Evolutionary conservation across 352 stramenopile species (phyloP).

Genomic region (Phytophthora hibernalis): DNA sequence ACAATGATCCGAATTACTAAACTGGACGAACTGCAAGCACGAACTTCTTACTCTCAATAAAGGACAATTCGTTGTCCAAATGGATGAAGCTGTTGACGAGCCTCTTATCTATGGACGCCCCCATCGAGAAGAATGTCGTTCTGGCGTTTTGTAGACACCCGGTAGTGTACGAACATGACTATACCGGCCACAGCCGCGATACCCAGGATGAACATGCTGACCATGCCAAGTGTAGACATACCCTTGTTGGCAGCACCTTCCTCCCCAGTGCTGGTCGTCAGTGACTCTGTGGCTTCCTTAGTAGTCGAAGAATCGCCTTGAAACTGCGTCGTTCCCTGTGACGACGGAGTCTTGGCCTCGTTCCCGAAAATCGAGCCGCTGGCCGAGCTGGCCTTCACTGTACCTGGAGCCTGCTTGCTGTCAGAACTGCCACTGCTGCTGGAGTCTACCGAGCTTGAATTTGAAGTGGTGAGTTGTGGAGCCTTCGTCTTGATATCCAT

Average conservation of each 20-base stretch:
- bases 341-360: slow-evolving; percentile 15
- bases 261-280: slow-evolving; percentile 19
- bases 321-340: slow-evolving; percentile 2
- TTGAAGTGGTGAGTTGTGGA: not conserved
- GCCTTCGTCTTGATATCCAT: slow-evolving; percentile 3
- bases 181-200: slow-evolving; percentile 55
- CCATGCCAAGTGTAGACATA: slow-evolving; percentile 57
- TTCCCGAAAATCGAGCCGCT: slow-evolving; percentile 40
- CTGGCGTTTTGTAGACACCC: slow-evolving; percentile 63
- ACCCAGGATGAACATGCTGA: slow-evolving; percentile 59
- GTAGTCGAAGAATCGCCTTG: slow-evolving; percentile 9
- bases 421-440: slow-evolving; percentile 10
- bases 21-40: slow-evolving; percentile 16
- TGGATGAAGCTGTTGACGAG: not conserved
- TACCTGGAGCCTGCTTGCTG: slow-evolving; percentile 15
- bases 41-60: not conserved
- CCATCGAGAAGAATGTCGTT: slow-evolving; percentile 71
- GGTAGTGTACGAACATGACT: slow-evolving; percentile 65
- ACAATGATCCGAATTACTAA: slow-evolving; percentile 18
- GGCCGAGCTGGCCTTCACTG: slow-evolving; percentile 42
- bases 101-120: slow-evolving; percentile 19
- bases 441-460: not conserved
- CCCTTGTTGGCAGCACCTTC: slow-evolving; percentile 2
- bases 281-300: slow-evolving; percentile 15
- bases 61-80: slow-evolving; percentile 8